Base-by-base conservation (phyloP, 2,329 filamentous ascomycete genomes). In the Colletotrichum graminicola region DNA sequence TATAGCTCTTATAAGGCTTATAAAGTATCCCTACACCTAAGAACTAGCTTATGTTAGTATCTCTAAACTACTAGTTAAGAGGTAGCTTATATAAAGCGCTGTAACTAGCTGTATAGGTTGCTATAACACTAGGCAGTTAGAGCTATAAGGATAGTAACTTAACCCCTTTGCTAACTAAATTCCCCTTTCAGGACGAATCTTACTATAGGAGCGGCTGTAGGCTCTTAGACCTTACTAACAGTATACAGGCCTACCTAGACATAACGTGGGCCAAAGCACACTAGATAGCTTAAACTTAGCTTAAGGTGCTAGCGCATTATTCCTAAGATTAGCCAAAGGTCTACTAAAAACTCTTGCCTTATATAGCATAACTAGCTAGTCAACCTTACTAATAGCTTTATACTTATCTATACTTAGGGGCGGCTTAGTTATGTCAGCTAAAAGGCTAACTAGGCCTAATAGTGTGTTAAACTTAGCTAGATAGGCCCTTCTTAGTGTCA, bases 391-490 rank as follows among this genome's bases (percentile, higher is more conserved):
- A 32, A 32, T 32, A 32, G 32, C 32, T 32, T 32, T 32, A 32
- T 32, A 32, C 32, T 56, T 18, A 56, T n/a, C 36, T 18, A 64
- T 64, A 11, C 34, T 56, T 3, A 62, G 23, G 51, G 34, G 51
- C 16, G 6, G 39, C 52, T 56, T 64, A 14, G 47, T 47, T 56
- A 47, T 23, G 4, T n/a, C 2, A 12, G 49, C 23, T 64, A 7
- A 43, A 55, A 64, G 16, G 51, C 52, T 26, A 4, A 54, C 36
- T 2, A 18, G 51, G 39, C 52, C 29, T 11, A 11, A 56, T 39
- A 52, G 52, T 5, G 1, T 14, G 12, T 45, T 16, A 45, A 26
- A 16, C 39, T 56, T 1, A 47, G 16, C 51, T 36, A 11, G 10
- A 10, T 0, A n/a, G 34, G 34, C 34, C 10, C 5, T 36, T 1